Evolutionary conservation across 2,329 filamentous ascomycete genomes (phyloP), one percentile per base, ranked within the genome.

Genomic region (Monilinia aucupariae): DNA sequence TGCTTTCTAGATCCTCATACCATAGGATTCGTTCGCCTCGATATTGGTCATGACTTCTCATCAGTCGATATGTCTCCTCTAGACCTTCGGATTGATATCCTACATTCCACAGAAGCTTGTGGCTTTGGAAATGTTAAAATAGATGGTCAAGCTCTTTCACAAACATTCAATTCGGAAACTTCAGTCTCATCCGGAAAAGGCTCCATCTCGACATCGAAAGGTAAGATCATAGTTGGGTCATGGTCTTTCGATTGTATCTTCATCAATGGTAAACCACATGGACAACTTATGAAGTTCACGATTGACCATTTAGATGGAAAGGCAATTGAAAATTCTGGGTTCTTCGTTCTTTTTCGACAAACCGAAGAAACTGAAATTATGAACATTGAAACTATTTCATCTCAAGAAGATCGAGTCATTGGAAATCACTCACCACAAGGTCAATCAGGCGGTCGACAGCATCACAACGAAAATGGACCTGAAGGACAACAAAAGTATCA

Each of bases 221-320:
- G 76, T 62, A 73, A 71, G 61, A 68, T 74, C 56, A 72, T 82
- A 59, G 70, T 74, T 27, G 79, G 78, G 63, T 74, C 75, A 56
- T 84, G 81, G 81, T 70, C 73, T 20, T 78, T 81, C 63, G 75
- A 76, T 64, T 84, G 81, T 65, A 71, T 79, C 47, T 71, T 75
- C 61, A 72, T 76, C 58, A 75, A 76, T 61, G 73, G 75, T 30
- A 70, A 74, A 47, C 74, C 76, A 15, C 71, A 77, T 55, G 77
- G 77, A 55, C 79, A 82, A 68, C 68, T 77, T 17, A 70, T 83
- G 69, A 76, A 73, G 63, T 76, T 83, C 50, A 73, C 75, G 43
- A 71, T 82, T 50, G 68, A 77, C 45, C 75, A 73, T 9, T 64
- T 82, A 41, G 75, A 82, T 68, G 78, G 76, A 55, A 72, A 73